Evolutionary conservation across 768 basidiomycete genomes (phyloP), one percentile per base, ranked within the genome.

Genomic region (Termitomyces bulborhizus): DNA sequence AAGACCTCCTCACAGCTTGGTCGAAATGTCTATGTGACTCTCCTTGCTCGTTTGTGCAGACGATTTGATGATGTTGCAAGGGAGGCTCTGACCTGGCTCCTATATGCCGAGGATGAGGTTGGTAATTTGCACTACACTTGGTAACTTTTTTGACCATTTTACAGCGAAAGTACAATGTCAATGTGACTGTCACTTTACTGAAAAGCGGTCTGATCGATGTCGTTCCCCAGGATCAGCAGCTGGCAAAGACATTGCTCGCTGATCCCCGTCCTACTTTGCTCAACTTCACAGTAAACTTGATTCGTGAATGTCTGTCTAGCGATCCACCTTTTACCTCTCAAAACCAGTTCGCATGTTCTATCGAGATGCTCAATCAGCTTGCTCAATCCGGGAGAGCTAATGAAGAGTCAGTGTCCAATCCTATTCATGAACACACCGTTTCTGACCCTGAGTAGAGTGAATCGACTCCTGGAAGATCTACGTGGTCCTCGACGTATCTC

Each of bases 101-200:
- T 98, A 44, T 97, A 93, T 66, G 91, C 97, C 3, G 95, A 98
- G 66, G 97, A 99, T 66, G 91, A 95, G 75, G 93, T 94, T 54
- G 54, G 83, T 74, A 21, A 16, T 36, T 52, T 6, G 27, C 42
- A 46, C 37, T 32, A 24, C 26, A 36, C 43, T 39, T 57, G 1
- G 52, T 45, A 42, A 52, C 58, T 12, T 15, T 54, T 16, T 26
- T 61, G 18, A 64, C 27, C 39, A 34, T 59, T 60, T 55, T 49
- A 7, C 62, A 95, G 92, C 92, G 97, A 63, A 99, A 99, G 73
- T 89, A 90, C 72, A 98, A 98, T 65, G 86, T 98, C 11, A 83
- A 93, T 11, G 96, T 97, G 60, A 97, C 94, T 0, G 84, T 92
- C 29, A 90, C 92, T 1, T 79, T 99, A 37, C 74, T 98, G 52